Conservation (phyloP, 169 alveolate species). For the Toxoplasma gondii region DNA sequence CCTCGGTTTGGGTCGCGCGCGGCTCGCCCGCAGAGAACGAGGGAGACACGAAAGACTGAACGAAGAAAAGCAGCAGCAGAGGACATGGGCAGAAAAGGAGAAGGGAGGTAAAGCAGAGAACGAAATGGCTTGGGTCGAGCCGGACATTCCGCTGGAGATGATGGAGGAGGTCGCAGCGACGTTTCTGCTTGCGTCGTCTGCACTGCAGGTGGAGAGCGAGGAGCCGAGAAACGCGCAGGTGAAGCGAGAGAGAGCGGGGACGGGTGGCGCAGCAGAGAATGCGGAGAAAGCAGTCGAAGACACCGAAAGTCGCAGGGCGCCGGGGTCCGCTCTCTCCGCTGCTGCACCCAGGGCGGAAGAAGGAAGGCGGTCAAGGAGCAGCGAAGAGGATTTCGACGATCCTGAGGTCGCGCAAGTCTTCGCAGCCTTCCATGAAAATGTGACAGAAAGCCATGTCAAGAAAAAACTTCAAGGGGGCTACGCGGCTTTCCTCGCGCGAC, state of each 20-base stretch:
- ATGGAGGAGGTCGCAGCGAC: background rate
- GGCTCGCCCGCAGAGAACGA: background rate
- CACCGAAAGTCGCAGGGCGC: too few species aligned
- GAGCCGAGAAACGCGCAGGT: background rate
- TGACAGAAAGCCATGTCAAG: background rate
- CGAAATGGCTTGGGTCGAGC: background rate
- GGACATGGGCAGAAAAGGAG: background rate
- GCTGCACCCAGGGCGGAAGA: too few species aligned
- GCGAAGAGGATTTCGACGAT: background rate
- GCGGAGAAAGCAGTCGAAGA: background rate
- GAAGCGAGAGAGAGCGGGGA: background rate
- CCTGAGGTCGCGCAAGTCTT: background rate
- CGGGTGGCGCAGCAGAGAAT: background rate
- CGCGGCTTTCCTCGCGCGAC: slow-evolving; percentile 17
- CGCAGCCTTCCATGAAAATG: background rate
- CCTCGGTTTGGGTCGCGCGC: background rate
- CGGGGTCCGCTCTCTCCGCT: too few species aligned
- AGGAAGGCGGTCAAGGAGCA: background rate
- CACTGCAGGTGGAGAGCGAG: background rate
- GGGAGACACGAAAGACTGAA: too few species aligned
- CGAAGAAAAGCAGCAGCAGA: too few species aligned
- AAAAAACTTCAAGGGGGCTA: background rate
- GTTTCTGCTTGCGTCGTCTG: background rate
- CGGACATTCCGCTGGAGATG: background rate
- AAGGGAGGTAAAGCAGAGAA: background rate